phyloP scores from a whole-genome alignment of 805 yeast genomes.

The Kodamaea laetipori region DNA sequence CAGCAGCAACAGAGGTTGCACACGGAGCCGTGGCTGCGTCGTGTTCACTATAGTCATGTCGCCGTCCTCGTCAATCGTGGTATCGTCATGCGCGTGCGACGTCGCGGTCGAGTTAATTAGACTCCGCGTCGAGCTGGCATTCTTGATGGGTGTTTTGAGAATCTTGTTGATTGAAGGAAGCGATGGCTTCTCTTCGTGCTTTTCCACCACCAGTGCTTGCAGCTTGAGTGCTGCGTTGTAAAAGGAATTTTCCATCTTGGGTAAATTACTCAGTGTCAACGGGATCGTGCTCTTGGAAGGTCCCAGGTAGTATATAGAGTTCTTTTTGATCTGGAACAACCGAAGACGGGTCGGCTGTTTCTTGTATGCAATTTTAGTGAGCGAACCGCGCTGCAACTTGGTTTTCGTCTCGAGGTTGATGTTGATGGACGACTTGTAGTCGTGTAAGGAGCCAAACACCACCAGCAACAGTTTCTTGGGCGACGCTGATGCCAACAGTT shows the following conservation, averaged over 20 bases:
- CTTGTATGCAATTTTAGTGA: constrained; percentile 26
- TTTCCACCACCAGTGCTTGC: background rate
- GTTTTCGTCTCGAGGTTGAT: constrained; percentile 26
- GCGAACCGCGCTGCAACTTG: constrained; percentile 13
- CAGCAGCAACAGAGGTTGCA: constrained; percentile 5
- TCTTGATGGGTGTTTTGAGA: constrained; percentile 46
- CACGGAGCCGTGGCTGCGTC: constrained; percentile 8
- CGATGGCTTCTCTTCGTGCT: constrained; percentile 16
- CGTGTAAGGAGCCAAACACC: constrained; percentile 14
- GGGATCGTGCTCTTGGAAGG: constrained; percentile 10
- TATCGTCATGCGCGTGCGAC: constrained; percentile 19
- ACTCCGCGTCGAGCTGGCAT: constrained; percentile 28
- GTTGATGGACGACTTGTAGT: constrained; percentile 21
- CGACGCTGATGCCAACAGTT: background rate
- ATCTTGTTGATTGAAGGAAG: constrained; percentile 47
- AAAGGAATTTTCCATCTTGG: constrained; percentile 9
- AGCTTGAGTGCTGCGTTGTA: constrained; percentile 4
- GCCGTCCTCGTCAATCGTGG: constrained; percentile 25
- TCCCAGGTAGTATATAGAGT: constrained; percentile 32
- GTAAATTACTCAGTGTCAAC: constrained; percentile 13
- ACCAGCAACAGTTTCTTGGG: background rate
- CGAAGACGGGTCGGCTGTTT: constrained; percentile 26
- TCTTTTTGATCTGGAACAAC: constrained; percentile 41
- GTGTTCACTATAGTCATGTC: constrained; percentile 24
- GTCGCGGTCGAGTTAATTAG: constrained; percentile 14